Base-by-base conservation (phyloP, 495 filamentous ascomycete species). In the Xeromyces bisporus region DNA sequence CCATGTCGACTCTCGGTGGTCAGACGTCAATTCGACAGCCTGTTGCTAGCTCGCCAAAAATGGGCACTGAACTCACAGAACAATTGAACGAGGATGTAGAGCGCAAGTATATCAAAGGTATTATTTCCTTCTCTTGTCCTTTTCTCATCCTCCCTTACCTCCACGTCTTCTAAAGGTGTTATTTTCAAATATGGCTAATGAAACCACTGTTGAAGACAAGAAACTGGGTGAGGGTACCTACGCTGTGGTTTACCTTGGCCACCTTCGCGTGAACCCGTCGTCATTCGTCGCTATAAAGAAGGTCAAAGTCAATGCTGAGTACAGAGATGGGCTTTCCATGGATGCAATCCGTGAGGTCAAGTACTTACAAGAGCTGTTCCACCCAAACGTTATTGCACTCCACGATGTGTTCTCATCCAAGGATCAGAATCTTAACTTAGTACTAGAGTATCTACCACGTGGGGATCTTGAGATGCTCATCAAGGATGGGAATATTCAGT, bases 161-260 rank as follows among this genome's bases (percentile, higher is more conserved):
- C n/a, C n/a, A n/a, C n/a, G n/a, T n/a, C n/a, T n/a, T n/a, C n/a
- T n/a, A n/a, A 9, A 7, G 23, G n/a, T 7, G 23, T 24, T 6
- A 24, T n/a, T 6, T 6, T 24, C n/a, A 24, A 24, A 28, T 28
- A 6, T 15, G 6, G 17, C 37, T 50, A 24, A 43, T 38, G 14
- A 23, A 12, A 7, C 16, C 26, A 18, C 28, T 11, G 28, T 17
- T 24, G 23, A 43, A 86, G 83, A 77, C 48, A 77, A 77, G 47
- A 89, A 87, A 48, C 67, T 99, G 37, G 91, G 91, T 46, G 82
- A 93, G 55, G 91, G 91, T 49, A 96, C 89, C 34, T 99, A 96
- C 49, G 91, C 91, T 37, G 77, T 85, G 43, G 91, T 99, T 38
- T 94, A 81, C 63, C 69, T 81, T 10, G 91, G 84, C 29, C 78